Evolutionary conservation across 768 basidiomycete genomes (phyloP).

Genomic region (Cystofilobasidium ferigula): DNA sequence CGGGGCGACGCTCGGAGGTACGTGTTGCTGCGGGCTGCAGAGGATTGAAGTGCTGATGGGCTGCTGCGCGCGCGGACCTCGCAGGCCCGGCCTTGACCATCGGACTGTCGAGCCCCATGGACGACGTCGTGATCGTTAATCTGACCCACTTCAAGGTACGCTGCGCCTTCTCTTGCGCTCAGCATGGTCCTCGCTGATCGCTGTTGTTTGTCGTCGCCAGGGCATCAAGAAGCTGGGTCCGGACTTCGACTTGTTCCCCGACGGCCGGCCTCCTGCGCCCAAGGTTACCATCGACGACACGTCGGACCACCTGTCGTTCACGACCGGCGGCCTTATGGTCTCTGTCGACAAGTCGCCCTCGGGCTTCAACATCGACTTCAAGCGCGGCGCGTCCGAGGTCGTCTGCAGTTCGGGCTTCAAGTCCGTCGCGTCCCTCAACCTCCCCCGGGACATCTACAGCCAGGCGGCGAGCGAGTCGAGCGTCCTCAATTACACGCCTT

Average conservation of each 20-base stretch:
- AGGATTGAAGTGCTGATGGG: neutral
- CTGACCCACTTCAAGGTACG: conserved; percentile 34
- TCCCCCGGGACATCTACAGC: conserved; percentile 5
- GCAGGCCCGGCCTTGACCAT: conserved; percentile 44
- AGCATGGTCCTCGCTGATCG: neutral
- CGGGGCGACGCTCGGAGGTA: conserved; percentile 41
- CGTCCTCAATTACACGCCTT: conserved; percentile 43
- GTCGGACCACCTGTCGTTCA: conserved; percentile 36
- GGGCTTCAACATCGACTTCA: conserved; percentile 51
- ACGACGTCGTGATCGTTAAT: conserved; percentile 36
- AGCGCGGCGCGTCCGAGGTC: neutral
- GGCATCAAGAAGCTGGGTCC: conserved; percentile 42
- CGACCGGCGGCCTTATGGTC: conserved; percentile 47
- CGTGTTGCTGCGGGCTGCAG: neutral
- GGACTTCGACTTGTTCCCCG: conserved; percentile 53
- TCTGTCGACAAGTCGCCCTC: conserved; percentile 47
- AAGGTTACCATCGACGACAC: conserved; percentile 37
- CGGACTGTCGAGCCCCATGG: conserved; percentile 34
- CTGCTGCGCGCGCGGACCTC: neutral
- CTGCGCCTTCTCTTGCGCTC: neutral
- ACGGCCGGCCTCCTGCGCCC: conserved; percentile 46
- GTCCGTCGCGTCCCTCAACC: conserved; percentile 6
- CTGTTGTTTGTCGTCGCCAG: conserved; percentile 34
- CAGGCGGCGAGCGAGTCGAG: conserved; percentile 5
- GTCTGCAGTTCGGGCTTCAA: neutral